Evolutionary conservation across 352 stramenopile genomes (phyloP).

Genomic region (Globisporangium iwayamae): DNA sequence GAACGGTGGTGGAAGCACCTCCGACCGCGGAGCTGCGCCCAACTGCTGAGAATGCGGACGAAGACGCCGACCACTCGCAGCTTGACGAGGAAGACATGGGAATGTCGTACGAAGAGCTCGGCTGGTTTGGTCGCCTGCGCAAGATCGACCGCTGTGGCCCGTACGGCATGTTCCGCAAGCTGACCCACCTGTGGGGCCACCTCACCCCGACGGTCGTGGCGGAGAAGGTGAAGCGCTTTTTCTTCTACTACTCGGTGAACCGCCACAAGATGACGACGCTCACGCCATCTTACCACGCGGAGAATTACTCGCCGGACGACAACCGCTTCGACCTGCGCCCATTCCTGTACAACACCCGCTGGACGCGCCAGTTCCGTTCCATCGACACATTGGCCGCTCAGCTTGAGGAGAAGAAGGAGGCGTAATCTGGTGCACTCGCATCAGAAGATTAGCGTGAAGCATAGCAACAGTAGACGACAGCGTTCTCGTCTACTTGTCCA

Average conservation of each 20-base stretch:
- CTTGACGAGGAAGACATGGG: constrained; percentile 99
- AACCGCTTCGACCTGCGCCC: constrained; percentile 98
- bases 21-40: constrained; percentile 96
- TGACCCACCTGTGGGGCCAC: constrained; percentile 86
- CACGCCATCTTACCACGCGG: constrained; percentile 97
- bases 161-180: constrained; percentile 92
- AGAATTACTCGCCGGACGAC: constrained; percentile 98
- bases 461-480: neutral
- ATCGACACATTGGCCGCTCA: constrained; percentile 91
- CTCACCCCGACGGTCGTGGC: constrained; percentile 72
- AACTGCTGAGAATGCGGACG: constrained; percentile 61
- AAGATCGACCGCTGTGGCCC: constrained; percentile 96
- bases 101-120: constrained; percentile 98
- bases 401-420: constrained; percentile 70
- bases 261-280: constrained; percentile 99
- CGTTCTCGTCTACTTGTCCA: neutral
- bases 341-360: constrained; percentile 97
- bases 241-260: constrained; percentile 98
- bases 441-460: neutral
- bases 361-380: constrained; percentile 93
- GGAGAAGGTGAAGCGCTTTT: constrained; percentile 96
- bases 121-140: constrained; percentile 92
- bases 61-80: constrained; percentile 88
- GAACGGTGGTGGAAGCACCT: constrained; percentile 91
- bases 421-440: neutral